Conservation (phyloP, 345 rosid genomes). For the Lepidium africanum region DNA sequence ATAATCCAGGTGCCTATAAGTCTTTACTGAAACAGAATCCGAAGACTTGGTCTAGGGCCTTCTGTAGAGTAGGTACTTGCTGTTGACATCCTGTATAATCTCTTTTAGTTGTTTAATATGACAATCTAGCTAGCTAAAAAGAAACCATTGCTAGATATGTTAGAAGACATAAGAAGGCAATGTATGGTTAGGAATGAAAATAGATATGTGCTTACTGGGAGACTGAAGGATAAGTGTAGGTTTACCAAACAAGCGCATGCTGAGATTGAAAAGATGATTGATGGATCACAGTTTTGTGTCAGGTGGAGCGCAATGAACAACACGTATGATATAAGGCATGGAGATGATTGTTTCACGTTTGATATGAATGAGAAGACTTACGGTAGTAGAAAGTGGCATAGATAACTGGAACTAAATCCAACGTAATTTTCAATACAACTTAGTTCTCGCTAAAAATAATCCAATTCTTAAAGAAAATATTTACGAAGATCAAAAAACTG, state of each 20-base stretch:
- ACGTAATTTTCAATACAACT: no score
- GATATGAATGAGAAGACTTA: neutral
- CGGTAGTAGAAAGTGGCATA: neutral
- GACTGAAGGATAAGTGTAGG: neutral
- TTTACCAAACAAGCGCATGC: neutral
- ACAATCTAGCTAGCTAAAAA: no score
- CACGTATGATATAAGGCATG: neutral
- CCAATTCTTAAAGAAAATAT: no score
- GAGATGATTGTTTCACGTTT: neutral
- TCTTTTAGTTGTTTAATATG: no score
- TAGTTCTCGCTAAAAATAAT: no score
- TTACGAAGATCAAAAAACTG: no score
- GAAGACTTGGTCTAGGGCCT: no score
- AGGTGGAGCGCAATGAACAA: neutral
- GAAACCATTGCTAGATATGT: neutral
- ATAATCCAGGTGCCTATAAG: no score
- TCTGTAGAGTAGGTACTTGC: no score
- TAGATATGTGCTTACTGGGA: neutral
- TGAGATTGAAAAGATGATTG: neutral
- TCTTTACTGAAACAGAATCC: no score
- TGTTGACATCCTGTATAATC: no score
- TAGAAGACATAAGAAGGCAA: neutral
- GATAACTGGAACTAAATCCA: no score
- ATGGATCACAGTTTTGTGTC: neutral
- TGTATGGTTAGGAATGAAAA: neutral